Base-by-base conservation (phyloP, 1,284 basidiomycete species). In the Peniophora sp. region DNA sequence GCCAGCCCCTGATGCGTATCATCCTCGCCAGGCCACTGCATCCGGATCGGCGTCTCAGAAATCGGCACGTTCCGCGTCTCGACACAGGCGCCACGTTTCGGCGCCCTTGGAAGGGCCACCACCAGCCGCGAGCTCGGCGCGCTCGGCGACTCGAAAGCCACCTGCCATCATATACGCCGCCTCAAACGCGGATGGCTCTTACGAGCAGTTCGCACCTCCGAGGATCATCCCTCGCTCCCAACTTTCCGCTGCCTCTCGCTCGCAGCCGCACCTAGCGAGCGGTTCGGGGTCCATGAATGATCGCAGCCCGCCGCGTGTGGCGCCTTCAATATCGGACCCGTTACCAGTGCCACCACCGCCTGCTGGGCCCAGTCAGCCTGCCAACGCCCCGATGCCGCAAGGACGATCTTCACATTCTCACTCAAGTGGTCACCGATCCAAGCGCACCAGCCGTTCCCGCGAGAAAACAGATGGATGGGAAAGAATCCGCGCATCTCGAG, bases 111-210 rank as follows among this genome's bases (percentile, higher is more conserved):
- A n/a, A 15, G 37, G 37, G 18, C 15, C 37, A 17, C 37, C 37
- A n/a, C n/a, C 37, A 15, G 27, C 27, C 27, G 27, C 27, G 27
- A 32, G 27, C 27, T 32, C 27, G 5, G 12, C 27, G 27, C 27
- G 27, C 12, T 32, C 27, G 12, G 12, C 27, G 27, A 32, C 6
- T 32, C 37, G 37, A n/a, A n/a, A 41, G 8, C 43, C 43, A n/a
- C 43, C 43, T 15, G 20, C 43, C 12, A 45, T 45, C 43, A 24
- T 45, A 15, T 45, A 45, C 43, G 43, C 43, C 9, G 43, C 43
- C 20, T 18, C 43, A 6, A 45, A 45, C 20, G 37, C 6, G 18
- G 20, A 45, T 20, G 43, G 43, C 43, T 45, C 43, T 6, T 45
- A 45, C 20, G 43, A 20, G 20, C 14, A 15, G n/a, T 45, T 23